Percentiles rank a stretch among this genome's conserved stretches.
These are phyloP conservation scores for Stachybotrys echinatus DNA, from an alignment of 2,329 filamentous ascomycete genomes.

Conservation along the genomic window DNA sequence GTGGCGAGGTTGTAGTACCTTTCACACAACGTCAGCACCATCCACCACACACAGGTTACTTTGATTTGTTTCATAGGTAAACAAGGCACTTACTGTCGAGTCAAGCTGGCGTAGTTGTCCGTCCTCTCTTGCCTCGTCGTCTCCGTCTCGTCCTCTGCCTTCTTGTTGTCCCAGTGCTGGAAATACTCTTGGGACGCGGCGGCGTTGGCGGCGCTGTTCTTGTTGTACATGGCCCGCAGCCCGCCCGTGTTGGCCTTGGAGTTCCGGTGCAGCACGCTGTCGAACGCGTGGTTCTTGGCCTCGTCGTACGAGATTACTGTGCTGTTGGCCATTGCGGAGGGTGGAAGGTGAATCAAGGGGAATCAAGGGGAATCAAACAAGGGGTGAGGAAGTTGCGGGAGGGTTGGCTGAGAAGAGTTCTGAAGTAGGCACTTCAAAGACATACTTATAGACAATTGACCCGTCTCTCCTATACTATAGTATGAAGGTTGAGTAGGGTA, in stretches of 20 bases:
- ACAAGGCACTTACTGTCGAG: conserved; percentile 62
- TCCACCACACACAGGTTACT: too few relatives aligned
- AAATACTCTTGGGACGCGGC: conserved; percentile 81
- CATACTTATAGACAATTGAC: background rate
- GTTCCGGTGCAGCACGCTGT: conserved; percentile 69
- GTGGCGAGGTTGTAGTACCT: conserved; percentile 92
- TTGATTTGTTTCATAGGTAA: background rate
- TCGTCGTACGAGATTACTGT: conserved; percentile 72
- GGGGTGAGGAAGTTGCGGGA: background rate
- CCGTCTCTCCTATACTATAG: too few relatives aligned
- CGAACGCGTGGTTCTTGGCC: conserved; percentile 76
- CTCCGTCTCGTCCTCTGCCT: conserved; percentile 67
- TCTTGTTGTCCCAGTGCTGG: conserved; percentile 86
- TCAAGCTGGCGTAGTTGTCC: conserved; percentile 82
- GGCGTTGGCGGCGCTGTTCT: conserved; percentile 66
- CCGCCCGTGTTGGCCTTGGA: conserved; percentile 63
- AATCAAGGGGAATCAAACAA: background rate
- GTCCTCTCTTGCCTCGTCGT: conserved; percentile 61
- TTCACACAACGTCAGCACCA: conserved; percentile 3
- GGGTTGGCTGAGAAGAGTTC: too few relatives aligned
- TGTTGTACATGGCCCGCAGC: conserved; percentile 73
- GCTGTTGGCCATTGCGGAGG: conserved; percentile 16
- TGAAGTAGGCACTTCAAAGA: too few relatives aligned
- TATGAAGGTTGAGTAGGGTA: too few relatives aligned
- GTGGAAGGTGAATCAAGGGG: background rate